Evolutionary conservation across 352 stramenopile genomes (phyloP).

Genomic region (Phytopythium oedochilum): DNA sequence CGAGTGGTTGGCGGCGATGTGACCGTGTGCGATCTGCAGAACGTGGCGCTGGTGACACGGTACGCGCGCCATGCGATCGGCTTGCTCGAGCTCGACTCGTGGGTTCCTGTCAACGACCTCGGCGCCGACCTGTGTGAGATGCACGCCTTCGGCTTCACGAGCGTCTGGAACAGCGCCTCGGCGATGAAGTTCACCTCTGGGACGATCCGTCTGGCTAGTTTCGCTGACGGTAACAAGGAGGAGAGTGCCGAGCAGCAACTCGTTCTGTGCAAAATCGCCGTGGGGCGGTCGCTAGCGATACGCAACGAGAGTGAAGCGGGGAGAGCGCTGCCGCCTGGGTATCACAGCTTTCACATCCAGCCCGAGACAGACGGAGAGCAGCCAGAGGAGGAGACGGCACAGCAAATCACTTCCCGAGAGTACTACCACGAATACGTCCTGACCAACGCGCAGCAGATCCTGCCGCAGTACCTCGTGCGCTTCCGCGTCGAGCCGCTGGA

Average conservation of each 20-base stretch:
- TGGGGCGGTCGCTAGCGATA: constrained; percentile 55
- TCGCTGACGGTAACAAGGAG: not conserved
- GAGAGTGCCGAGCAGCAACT: constrained; percentile 38
- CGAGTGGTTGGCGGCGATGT: constrained; percentile 45
- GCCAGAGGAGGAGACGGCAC: constrained; percentile 6
- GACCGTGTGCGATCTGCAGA: constrained; percentile 70
- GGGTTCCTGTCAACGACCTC: constrained; percentile 67
- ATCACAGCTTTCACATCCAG: constrained; percentile 70
- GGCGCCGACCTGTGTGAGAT: constrained; percentile 49
- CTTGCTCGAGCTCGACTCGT: constrained; percentile 68
- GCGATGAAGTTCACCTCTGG: constrained; percentile 70
- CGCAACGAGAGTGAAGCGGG: constrained; percentile 37
- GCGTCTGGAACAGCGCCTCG: constrained; percentile 31
- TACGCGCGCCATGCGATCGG: constrained; percentile 47
- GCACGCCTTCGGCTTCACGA: constrained; percentile 48
- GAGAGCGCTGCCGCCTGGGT: constrained; percentile 40
- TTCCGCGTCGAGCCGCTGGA: constrained; percentile 34
- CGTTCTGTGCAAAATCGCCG: constrained; percentile 72
- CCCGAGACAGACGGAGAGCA: not conserved
- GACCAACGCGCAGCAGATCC: constrained; percentile 48
- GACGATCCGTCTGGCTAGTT: constrained; percentile 30
- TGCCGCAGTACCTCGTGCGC: constrained; percentile 68
- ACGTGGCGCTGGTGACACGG: constrained; percentile 42
- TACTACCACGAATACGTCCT: constrained; percentile 82
- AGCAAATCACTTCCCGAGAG: not conserved